phyloP scores from a whole-genome alignment of 176 grass and related monocot genomes.

The Ampelocalamus luodianensis region DNA sequence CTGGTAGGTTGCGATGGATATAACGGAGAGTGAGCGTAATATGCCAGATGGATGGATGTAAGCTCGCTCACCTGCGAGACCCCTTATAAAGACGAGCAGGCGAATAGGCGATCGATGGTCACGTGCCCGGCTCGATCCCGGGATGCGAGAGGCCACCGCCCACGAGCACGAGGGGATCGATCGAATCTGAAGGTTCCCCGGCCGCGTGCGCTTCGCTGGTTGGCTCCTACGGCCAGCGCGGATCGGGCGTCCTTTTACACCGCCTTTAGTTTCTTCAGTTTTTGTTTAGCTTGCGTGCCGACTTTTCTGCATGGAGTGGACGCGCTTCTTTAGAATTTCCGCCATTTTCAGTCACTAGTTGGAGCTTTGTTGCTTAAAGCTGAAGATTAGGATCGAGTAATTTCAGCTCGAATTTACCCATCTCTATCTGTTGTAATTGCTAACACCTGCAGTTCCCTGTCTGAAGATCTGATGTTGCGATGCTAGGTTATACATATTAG shows the following conservation, averaged over 20 bases:
- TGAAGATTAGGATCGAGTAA: slow-evolving; percentile 19
- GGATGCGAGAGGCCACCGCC: background rate
- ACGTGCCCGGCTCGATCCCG: slow-evolving; percentile 17
- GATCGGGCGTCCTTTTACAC: background rate
- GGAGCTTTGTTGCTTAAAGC: slow-evolving; percentile 13
- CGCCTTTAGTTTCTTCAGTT: background rate
- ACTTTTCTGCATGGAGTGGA: background rate
- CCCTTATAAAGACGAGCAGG: slow-evolving; percentile 39
- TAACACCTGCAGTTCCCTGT: background rate
- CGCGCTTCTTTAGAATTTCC: background rate
- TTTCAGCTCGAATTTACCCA: background rate
- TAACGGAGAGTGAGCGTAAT: background rate
- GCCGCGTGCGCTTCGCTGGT: slow-evolving; percentile 36
- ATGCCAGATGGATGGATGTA: background rate
- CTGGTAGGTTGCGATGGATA: background rate
- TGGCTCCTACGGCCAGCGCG: slow-evolving; percentile 28
- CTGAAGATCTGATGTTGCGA: background rate
- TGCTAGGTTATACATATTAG: background rate
- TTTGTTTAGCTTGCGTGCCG: background rate
- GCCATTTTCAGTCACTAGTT: background rate
- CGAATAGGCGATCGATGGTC: background rate
- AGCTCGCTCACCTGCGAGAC: background rate
- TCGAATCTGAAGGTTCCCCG: slow-evolving; percentile 27
- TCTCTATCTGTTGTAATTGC: background rate
- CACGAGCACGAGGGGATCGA: background rate